phyloP scores from a whole-genome alignment of 2,329 filamentous ascomycete species.

The Colletotrichum nymphaeae region DNA sequence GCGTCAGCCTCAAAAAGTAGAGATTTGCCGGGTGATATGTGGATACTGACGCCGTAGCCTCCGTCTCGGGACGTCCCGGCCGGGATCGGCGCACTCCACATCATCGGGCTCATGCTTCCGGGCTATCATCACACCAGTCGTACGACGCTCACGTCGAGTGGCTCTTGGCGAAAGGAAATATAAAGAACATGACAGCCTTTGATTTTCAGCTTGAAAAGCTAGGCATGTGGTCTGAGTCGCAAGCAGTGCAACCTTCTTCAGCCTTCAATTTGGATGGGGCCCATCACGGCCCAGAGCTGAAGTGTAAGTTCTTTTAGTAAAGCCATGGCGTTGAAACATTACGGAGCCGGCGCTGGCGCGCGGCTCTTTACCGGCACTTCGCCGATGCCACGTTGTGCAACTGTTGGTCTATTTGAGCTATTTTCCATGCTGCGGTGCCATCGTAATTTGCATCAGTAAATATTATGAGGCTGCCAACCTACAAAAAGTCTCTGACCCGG shows the following conservation, averaged over 20 bases:
- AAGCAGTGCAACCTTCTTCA: background rate
- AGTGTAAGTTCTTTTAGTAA: background rate
- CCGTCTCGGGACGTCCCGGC: no score
- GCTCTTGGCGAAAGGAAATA: background rate
- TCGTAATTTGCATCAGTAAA: no score
- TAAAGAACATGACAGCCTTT: background rate
- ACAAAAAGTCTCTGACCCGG: background rate
- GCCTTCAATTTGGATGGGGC: no score
- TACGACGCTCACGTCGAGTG: background rate
- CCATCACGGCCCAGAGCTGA: background rate
- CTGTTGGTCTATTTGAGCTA: background rate
- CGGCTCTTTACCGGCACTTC: background rate
- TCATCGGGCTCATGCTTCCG: background rate
- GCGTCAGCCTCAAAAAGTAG: no score
- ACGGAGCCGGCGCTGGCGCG: constrained; percentile 6
- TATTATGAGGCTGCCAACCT: background rate
- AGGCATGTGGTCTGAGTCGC: background rate
- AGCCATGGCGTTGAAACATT: constrained; percentile 14
- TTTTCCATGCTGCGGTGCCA: no score
- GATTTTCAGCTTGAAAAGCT: background rate
- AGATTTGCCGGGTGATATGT: background rate
- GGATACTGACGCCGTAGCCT: background rate
- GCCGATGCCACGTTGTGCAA: background rate
- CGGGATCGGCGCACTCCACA: background rate
- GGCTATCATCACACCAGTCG: background rate